phyloP scores from a whole-genome alignment of 106 monocot species.

The Dendrobium chrysotoxum region DNA sequence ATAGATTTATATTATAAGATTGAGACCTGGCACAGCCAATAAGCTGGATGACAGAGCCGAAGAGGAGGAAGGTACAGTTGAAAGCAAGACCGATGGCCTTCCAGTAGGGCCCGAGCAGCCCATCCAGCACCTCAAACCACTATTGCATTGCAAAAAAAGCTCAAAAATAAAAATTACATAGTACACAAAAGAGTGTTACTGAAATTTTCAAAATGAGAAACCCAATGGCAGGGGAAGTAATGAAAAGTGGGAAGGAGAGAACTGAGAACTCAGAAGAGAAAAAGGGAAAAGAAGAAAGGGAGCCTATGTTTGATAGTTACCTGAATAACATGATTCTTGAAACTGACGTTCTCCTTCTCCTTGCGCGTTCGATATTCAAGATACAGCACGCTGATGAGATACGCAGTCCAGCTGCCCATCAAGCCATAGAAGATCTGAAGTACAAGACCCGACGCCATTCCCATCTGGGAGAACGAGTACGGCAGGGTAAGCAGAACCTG shows the following conservation, averaged over 20 bases:
- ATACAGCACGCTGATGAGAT: conserved; percentile 63
- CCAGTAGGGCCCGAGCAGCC: conserved; percentile 69
- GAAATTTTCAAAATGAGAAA: background rate
- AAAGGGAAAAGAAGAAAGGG: background rate
- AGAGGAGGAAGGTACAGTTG: conserved; percentile 80
- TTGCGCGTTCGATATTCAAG: conserved; percentile 50
- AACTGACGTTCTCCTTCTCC: conserved; percentile 60
- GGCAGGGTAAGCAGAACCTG: conserved; percentile 64
- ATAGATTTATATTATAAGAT: background rate
- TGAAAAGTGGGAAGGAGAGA: background rate
- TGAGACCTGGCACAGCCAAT: conserved; percentile 19
- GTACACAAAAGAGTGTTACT: background rate
- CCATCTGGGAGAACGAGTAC: conserved; percentile 63
- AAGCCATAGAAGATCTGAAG: conserved; percentile 60
- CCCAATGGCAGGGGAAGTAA: background rate
- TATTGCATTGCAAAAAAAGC: conserved; percentile 11
- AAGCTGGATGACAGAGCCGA: conserved; percentile 69
- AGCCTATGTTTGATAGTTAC: background rate
- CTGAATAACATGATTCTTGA: conserved; percentile 61
- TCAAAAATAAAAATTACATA: background rate
- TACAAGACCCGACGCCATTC: conserved; percentile 44
- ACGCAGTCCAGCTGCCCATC: conserved; percentile 65
- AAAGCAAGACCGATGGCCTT: conserved; percentile 63
- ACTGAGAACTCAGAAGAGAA: background rate
- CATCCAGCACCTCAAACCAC: conserved; percentile 81